A percentile compares a stretch with the other conserved stretches of the same genome.
phyloP scores from a whole-genome alignment of 2,329 filamentous ascomycete species.

The Chaetomium sp. region DNA sequence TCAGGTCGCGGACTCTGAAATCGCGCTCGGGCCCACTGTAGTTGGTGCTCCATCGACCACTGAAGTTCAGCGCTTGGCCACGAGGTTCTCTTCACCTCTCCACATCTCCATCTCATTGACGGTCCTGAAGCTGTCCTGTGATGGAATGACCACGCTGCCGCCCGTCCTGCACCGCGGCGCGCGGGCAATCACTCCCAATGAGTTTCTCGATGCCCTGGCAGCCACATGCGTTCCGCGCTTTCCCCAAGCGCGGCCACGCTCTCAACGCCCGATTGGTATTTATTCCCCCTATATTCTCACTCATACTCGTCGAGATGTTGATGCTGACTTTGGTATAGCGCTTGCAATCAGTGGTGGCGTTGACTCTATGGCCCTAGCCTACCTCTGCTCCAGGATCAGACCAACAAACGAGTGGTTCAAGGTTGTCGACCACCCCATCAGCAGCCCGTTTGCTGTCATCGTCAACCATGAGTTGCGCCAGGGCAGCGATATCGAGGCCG shows the following conservation, averaged over 20 bases:
- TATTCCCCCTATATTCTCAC: neutral
- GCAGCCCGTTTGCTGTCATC: conserved; percentile 50
- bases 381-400: conserved; percentile 61
- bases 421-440: conserved; percentile 50
- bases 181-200: conserved; percentile 43
- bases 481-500: conserved; percentile 57
- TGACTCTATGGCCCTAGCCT: conserved; percentile 95
- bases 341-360: conserved; percentile 90
- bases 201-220: conserved; percentile 54
- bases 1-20: neutral
- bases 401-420: conserved; percentile 40
- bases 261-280: conserved; percentile 48
- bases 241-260: conserved; percentile 42
- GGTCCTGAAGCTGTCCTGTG: conserved; percentile 8
- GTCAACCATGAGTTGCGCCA: conserved; percentile 61
- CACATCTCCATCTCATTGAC: neutral
- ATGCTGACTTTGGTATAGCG: conserved; percentile 45
- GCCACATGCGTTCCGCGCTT: conserved; percentile 55
- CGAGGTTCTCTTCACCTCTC: neutral
- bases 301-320: neutral
- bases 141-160: conserved; percentile 48
- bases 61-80: neutral
- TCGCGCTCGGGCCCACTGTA: neutral
- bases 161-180: conserved; percentile 46
- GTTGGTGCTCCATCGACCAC: neutral